These are phyloP conservation scores for Cytospora piceae DNA, from an alignment of 2,329 filamentous ascomycete genomes.

Conservation along the genomic window DNA sequence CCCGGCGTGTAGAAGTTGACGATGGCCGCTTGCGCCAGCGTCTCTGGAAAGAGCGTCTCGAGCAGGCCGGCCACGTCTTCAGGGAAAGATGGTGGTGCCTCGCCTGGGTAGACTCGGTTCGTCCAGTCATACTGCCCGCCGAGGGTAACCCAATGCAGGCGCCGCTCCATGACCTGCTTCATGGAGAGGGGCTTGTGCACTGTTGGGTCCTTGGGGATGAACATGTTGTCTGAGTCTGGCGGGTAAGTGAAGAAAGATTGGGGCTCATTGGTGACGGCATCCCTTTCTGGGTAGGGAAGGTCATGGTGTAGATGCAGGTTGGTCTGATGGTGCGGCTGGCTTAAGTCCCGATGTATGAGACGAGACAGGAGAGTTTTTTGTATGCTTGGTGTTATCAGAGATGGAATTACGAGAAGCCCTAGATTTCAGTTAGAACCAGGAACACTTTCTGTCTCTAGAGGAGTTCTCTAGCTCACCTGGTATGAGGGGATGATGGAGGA, in stretches of 20 bases:
- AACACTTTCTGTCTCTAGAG: background rate
- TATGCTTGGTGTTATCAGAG: constrained; percentile 68
- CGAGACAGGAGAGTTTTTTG: constrained; percentile 73
- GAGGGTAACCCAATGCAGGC: constrained; percentile 90
- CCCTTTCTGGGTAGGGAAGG: constrained; percentile 37
- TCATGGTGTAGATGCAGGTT: constrained; percentile 63
- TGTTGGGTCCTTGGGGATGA: constrained; percentile 68
- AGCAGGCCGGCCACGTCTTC: constrained; percentile 71
- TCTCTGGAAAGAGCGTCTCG: constrained; percentile 72
- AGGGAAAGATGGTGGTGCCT: constrained; percentile 73
- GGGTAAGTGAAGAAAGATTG: constrained; percentile 59
- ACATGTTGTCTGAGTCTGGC: constrained; percentile 56
- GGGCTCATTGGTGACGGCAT: constrained; percentile 11
- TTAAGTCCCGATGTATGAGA: constrained; percentile 69
- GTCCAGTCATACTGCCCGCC: constrained; percentile 98
- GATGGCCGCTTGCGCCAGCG: constrained; percentile 84
- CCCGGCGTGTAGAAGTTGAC: constrained; percentile 91
- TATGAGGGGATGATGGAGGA: constrained; percentile 68
- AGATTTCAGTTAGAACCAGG: constrained; percentile 10
- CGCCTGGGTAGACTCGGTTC: constrained; percentile 74
- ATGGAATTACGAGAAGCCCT: constrained; percentile 82
- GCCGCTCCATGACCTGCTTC: constrained; percentile 73
- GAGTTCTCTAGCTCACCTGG: constrained; percentile 60
- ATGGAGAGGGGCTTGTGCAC: constrained; percentile 77
- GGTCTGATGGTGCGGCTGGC: constrained; percentile 74